Percentiles rank a stretch among this genome's conserved stretches.
These are phyloP conservation scores for Ceratocystis lukuohia DNA, from an alignment of 2,329 filamentous ascomycete species.

Conservation along the genomic window DNA sequence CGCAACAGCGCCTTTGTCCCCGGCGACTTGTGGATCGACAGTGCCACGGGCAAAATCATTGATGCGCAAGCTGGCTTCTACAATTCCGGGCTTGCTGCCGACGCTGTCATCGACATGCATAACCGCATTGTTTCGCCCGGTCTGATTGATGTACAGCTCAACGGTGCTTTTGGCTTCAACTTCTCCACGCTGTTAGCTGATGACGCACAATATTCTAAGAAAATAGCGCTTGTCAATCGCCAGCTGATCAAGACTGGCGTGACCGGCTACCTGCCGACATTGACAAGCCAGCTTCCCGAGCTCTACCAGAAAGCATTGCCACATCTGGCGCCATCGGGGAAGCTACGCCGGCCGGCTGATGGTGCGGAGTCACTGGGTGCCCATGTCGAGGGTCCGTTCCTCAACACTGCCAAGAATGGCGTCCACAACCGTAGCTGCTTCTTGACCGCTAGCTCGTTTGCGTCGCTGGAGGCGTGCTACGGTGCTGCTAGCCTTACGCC, in stretches of 20 bases:
- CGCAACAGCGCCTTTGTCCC: slow-evolving; percentile 53
- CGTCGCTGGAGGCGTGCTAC: slow-evolving; percentile 58
- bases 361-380: slow-evolving; percentile 81
- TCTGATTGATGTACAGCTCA: slow-evolving; percentile 82
- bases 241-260: slow-evolving; percentile 66
- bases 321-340: slow-evolving; percentile 59
- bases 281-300: slow-evolving; percentile 67
- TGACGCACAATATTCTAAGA: slow-evolving; percentile 55
- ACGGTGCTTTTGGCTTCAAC: slow-evolving; percentile 86
- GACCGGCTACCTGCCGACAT: slow-evolving; percentile 74
- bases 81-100: slow-evolving; percentile 53
- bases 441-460: slow-evolving; percentile 46
- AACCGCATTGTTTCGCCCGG: slow-evolving; percentile 76
- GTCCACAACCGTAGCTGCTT: slow-evolving; percentile 68
- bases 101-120: slow-evolving; percentile 62
- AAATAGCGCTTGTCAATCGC: slow-evolving; percentile 57
- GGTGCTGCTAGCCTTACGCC: slow-evolving; percentile 52
- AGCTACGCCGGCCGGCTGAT: slow-evolving; percentile 43
- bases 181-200: slow-evolving; percentile 62
- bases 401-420: slow-evolving; percentile 71
- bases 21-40: slow-evolving; percentile 82
- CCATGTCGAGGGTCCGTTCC: slow-evolving; percentile 82
- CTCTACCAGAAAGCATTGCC: slow-evolving; percentile 72
- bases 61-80: slow-evolving; percentile 56
- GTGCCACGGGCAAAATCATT: slow-evolving; percentile 67